Conservation (phyloP, 352 stramenopile genomes). For the Globisporangium echinulatum region DNA sequence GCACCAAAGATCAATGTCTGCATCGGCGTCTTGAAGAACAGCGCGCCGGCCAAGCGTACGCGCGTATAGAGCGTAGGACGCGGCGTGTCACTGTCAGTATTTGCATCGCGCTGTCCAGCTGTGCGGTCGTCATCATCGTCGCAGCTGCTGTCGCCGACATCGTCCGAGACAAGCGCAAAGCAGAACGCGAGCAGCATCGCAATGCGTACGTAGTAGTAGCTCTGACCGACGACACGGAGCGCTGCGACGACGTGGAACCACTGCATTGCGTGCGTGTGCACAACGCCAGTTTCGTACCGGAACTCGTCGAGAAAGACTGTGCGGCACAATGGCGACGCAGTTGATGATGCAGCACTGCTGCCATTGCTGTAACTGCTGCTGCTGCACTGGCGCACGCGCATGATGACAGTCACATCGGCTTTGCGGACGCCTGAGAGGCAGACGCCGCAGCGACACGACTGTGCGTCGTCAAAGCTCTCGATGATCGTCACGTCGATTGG, state of each 20-base stretch:
- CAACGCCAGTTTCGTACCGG: conserved; percentile 22
- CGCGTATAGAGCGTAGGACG: neutral
- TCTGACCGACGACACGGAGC: conserved; percentile 10
- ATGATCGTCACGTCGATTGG: conserved; percentile 4
- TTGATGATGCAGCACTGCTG: no score
- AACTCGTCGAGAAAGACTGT: conserved; percentile 41
- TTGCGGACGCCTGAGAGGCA: neutral
- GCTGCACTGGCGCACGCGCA: neutral
- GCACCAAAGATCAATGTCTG: conserved; percentile 50
- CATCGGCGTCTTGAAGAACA: conserved; percentile 39
- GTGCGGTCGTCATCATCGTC: no score
- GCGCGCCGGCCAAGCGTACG: conserved; percentile 8
- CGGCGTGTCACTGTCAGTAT: no score
- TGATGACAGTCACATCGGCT: conserved; percentile 7
- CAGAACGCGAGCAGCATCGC: conserved; percentile 8
- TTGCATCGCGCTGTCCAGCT: no score
- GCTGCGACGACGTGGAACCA: conserved; percentile 22
- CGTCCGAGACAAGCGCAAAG: conserved; percentile 7
- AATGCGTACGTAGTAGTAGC: conserved; percentile 7
- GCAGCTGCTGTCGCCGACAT: neutral
- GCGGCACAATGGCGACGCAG: conserved; percentile 17
- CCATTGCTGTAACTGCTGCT: no score
- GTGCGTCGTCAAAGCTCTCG: conserved; percentile 3
- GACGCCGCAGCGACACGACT: neutral
- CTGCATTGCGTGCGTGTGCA: conserved; percentile 20